A percentile compares a stretch with the other conserved stretches of the same genome.
Conservation (phyloP, 192 early-diverging fungal genomes). For the Geosiphon pyriformis region DNA sequence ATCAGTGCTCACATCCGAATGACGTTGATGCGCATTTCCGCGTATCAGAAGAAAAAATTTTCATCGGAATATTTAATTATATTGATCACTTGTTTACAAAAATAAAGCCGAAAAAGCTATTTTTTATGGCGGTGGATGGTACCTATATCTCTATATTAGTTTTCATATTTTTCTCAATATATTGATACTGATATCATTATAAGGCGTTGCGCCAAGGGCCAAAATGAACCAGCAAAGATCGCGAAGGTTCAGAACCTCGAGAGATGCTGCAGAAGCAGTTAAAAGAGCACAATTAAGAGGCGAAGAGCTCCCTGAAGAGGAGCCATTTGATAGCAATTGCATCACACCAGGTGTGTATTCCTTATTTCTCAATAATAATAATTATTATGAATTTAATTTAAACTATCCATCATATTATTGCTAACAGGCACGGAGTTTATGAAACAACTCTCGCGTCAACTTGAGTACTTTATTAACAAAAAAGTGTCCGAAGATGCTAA, state of each 20-base stretch:
- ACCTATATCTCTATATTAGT: background rate
- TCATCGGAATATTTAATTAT: slow-evolving; percentile 91
- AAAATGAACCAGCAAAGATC: slow-evolving; percentile 99
- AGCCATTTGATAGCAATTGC: slow-evolving; percentile 93
- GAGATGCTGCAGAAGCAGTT: slow-evolving; percentile 64
- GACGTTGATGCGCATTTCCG: slow-evolving; percentile 82
- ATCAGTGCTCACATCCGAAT: slow-evolving; percentile 93
- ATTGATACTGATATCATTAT: background rate
- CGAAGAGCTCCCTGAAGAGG: slow-evolving; percentile 62
- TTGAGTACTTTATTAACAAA: slow-evolving; percentile 88
- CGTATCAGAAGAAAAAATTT: slow-evolving; percentile 91
- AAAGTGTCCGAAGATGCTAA: slow-evolving; percentile 82
- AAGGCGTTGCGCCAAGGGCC: slow-evolving; percentile 90
- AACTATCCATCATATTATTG: background rate
- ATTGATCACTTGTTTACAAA: slow-evolving; percentile 89
- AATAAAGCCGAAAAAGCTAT: slow-evolving; percentile 90
- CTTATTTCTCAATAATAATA: background rate
- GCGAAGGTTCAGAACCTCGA: slow-evolving; percentile 91
- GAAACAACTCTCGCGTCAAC: slow-evolving; percentile 76
- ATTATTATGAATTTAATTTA: background rate
- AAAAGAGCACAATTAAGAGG: slow-evolving; percentile 63
- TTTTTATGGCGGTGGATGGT: slow-evolving; percentile 92
- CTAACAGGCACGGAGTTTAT: slow-evolving; percentile 86
- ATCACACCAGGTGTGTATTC: slow-evolving; percentile 80
- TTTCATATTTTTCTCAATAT: too few relatives aligned